Conservation (phyloP, 345 rosid species). For the Populus simonii region DNA sequence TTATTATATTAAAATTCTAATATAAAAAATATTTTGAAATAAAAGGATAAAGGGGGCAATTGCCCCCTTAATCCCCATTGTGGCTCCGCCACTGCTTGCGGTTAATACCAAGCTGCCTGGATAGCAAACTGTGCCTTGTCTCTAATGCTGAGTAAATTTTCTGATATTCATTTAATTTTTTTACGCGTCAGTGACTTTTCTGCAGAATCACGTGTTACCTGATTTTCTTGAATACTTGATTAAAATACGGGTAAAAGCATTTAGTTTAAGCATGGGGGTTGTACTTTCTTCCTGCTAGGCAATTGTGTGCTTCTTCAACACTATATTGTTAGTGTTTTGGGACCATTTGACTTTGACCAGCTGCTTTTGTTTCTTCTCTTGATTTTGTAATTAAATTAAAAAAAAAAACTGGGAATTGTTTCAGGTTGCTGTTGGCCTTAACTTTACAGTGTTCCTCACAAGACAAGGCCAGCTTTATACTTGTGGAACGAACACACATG, state of each 20-base stretch:
- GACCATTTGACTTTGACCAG: background rate
- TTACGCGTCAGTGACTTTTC: background rate
- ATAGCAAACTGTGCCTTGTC: background rate
- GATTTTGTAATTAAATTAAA: background rate
- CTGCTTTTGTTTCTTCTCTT: background rate
- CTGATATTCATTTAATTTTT: background rate
- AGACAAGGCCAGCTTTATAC: slow-evolving; percentile 71
- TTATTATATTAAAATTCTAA: too few species aligned
- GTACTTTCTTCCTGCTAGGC: background rate
- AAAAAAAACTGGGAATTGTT: slow-evolving; percentile 18
- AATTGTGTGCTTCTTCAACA: background rate
- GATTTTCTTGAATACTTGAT: background rate
- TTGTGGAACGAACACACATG: slow-evolving; percentile 76
- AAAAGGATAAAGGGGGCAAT: too few species aligned
- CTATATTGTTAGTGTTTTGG: background rate
- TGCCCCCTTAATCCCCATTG: too few species aligned
- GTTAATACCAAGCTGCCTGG: background rate
- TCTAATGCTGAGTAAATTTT: background rate
- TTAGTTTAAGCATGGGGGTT: background rate
- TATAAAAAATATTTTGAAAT: too few species aligned
- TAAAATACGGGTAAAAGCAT: background rate
- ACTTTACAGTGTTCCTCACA: slow-evolving; percentile 81
- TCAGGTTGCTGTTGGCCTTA: slow-evolving; percentile 93
- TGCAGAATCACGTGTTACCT: background rate
- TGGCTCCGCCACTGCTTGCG: background rate